A percentile compares a stretch with the other conserved stretches of the same genome.
phyloP scores from a whole-genome alignment of 768 basidiomycete species.

The Termitomyces sp. region DNA sequence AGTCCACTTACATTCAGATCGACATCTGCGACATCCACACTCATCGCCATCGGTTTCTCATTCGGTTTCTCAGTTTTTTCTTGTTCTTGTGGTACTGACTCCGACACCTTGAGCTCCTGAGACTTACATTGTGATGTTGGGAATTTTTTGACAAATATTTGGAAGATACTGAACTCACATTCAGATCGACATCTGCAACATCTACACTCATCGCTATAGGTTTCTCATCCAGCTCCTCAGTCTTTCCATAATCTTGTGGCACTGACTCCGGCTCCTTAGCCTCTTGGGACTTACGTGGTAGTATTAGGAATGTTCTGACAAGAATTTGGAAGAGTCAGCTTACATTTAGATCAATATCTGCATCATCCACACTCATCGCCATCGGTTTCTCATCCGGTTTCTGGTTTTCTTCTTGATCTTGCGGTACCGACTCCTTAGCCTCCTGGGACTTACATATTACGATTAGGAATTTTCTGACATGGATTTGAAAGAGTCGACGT shows the following conservation, averaged over 20 bases:
- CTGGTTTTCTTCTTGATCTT: not conserved
- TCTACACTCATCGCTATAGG: slow-evolving; percentile 4
- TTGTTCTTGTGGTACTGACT: not conserved
- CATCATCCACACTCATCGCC: slow-evolving; percentile 5
- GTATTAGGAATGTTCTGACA: not conserved
- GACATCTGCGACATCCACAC: not conserved
- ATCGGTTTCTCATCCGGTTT: not conserved
- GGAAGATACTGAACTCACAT: slow-evolving; percentile 3
- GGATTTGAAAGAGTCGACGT: not conserved
- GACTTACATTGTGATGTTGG: no score
- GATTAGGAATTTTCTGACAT: not conserved
- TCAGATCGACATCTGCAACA: slow-evolving; percentile 10
- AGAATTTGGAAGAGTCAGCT: not conserved
- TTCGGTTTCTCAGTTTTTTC: not conserved
- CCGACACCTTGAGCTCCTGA: not conserved
- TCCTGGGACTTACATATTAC: not conserved
- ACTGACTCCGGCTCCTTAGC: not conserved
- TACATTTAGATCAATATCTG: not conserved
- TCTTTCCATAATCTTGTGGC: not conserved
- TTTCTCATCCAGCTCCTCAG: not conserved
- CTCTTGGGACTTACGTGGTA: not conserved
- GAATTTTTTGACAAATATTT: not conserved
- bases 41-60: not conserved
- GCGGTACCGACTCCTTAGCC: not conserved
- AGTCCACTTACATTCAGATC: not conserved